Conservation (phyloP, 495 filamentous ascomycete genomes). For the Penicillium samsonianum region DNA sequence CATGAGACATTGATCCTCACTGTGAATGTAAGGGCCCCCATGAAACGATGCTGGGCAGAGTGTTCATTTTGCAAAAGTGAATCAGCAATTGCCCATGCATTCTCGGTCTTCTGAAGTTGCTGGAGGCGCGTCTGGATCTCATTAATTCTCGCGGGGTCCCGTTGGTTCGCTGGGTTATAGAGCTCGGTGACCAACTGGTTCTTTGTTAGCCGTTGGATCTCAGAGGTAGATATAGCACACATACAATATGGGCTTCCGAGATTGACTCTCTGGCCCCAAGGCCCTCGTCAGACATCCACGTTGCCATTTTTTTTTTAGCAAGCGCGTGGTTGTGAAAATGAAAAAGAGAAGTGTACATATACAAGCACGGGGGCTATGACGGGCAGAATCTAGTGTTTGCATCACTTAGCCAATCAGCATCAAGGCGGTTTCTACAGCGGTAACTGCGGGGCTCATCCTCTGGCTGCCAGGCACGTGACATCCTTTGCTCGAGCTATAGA, state of each 20-base stretch:
- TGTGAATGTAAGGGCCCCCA: conserved; percentile 89
- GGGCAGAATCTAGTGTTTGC: conserved; percentile 7
- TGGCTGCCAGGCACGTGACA: not conserved
- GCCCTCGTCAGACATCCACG: conserved; percentile 11
- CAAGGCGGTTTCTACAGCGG: not conserved
- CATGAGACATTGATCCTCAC: conserved; percentile 74
- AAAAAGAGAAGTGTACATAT: conserved; percentile 11
- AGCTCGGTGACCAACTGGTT: conserved; percentile 52
- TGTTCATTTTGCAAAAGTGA: conserved; percentile 63
- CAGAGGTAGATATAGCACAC: not conserved
- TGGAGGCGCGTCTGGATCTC: conserved; percentile 77
- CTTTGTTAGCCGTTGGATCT: conserved; percentile 2
- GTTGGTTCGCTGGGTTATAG: conserved; percentile 65
- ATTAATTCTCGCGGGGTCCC: conserved; percentile 54
- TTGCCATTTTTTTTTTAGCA: conserved; percentile 17
- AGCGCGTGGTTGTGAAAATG: not conserved
- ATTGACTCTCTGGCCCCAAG: conserved; percentile 15
- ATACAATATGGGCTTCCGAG: conserved; percentile 24
- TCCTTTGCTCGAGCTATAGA: not conserved
- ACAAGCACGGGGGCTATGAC: conserved; percentile 7
- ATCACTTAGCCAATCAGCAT: not conserved
- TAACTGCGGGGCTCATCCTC: conserved; percentile 7
- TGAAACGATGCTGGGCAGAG: conserved; percentile 75
- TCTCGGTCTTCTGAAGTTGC: conserved; percentile 68
- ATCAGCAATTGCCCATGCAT: conserved; percentile 86